Conservation (phyloP, 345 rosid genomes). For the Arabis hirsuta region DNA sequence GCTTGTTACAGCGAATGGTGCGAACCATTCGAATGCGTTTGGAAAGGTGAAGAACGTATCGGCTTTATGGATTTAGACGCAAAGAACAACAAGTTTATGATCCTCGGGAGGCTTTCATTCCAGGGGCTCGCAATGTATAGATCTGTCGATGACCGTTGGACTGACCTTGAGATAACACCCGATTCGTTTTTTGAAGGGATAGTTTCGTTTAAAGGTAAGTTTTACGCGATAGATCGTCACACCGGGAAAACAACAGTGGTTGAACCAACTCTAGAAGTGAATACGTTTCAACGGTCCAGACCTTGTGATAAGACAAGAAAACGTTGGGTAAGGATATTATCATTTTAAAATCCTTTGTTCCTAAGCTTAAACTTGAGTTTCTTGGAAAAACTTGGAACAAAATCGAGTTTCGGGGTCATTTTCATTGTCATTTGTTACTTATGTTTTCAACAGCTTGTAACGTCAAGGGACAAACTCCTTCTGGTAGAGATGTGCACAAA, state of each 20-base stretch:
- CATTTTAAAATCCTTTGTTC: background rate
- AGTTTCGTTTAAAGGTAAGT: constrained; percentile 18
- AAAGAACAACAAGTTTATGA: background rate
- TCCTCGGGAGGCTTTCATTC: constrained; percentile 3
- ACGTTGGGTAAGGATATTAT: constrained; percentile 34
- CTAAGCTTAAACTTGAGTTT: too few relatives aligned
- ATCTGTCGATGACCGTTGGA: constrained; percentile 31
- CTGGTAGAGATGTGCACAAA: constrained; percentile 28
- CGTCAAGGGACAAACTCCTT: constrained; percentile 27
- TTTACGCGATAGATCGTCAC: constrained; percentile 11
- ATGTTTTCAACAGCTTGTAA: constrained; percentile 26
- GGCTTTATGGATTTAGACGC: constrained; percentile 4
- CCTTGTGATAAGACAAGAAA: constrained; percentile 20
- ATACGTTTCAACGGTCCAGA: constrained; percentile 25
- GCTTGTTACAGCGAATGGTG: constrained; percentile 18
- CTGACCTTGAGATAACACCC: constrained; percentile 10
- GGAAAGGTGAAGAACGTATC: background rate
- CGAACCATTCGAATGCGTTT: background rate
- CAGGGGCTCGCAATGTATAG: constrained; percentile 5
- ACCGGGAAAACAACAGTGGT: constrained; percentile 30
- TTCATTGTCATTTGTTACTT: too few relatives aligned
- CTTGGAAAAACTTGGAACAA: background rate
- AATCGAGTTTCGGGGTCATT: background rate
- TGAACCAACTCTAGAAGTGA: constrained; percentile 21
- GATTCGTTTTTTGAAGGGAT: background rate